Evolutionary conservation across 2,329 filamentous ascomycete species (phyloP).

Genomic region (Pseudogymnoascus sp.): DNA sequence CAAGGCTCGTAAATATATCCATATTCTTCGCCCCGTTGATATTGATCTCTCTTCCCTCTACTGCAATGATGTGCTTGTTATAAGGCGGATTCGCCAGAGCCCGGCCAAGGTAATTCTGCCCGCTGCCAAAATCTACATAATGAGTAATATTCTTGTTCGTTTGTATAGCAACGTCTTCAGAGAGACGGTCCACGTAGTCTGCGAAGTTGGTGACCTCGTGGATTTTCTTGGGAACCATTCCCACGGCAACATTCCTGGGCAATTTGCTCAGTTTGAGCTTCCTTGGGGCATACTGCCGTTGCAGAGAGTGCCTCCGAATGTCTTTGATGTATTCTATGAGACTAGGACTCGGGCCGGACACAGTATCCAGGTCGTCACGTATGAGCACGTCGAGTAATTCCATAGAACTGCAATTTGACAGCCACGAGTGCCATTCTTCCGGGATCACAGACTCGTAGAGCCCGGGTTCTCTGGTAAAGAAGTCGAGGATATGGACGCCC

Average conservation of each 20-base stretch:
- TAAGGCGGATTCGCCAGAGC: constrained; percentile 80
- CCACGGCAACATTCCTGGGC: constrained; percentile 66
- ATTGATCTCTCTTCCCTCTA: constrained; percentile 81
- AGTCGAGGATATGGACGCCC: constrained; percentile 94
- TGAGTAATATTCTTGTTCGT: constrained; percentile 63
- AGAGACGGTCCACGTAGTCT: constrained; percentile 63
- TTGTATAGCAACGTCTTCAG: constrained; percentile 49
- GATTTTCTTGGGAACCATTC: constrained; percentile 93
- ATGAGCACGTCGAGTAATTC: constrained; percentile 73
- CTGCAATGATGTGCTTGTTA: constrained; percentile 78
- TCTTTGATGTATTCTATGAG: constrained; percentile 66
- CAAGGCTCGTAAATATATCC: constrained; percentile 74
- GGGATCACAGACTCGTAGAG: constrained; percentile 74
- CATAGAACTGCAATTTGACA: constrained; percentile 64
- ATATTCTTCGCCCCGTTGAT: constrained; percentile 77
- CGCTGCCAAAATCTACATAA: constrained; percentile 91
- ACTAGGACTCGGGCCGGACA: constrained; percentile 33
- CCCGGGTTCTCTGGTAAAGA: constrained; percentile 79
- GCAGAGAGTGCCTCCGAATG: constrained; percentile 62
- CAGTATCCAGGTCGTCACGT: constrained; percentile 59
- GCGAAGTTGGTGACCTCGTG: constrained; percentile 92
- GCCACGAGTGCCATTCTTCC: constrained; percentile 72
- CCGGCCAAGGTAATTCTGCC: constrained; percentile 90
- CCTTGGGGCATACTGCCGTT: constrained; percentile 48
- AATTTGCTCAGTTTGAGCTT: constrained; percentile 45